These are phyloP conservation scores for Lactarius sanguifluus DNA, from an alignment of 768 basidiomycete species.

Conservation along the genomic window DNA sequence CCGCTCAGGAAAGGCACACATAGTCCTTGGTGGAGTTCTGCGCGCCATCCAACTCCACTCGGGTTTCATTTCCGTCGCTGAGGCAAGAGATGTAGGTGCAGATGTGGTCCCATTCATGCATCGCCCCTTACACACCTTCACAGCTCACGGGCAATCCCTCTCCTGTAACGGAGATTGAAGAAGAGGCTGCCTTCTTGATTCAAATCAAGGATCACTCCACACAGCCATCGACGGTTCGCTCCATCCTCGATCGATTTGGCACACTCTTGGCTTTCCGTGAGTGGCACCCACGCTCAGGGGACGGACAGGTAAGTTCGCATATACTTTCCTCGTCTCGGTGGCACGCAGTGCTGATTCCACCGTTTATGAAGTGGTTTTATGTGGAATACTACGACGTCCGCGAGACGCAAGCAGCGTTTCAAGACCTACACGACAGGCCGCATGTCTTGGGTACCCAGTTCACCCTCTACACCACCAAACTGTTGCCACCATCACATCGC, in stretches of 20 bases:
- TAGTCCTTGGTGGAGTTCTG: constrained; percentile 15
- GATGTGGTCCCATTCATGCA: neutral
- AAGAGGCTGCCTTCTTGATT: constrained; percentile 27
- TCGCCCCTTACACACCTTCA: neutral
- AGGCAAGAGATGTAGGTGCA: constrained; percentile 30
- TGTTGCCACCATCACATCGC: constrained; percentile 9
- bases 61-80: constrained; percentile 24
- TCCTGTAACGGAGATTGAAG: constrained; percentile 29
- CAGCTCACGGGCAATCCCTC: constrained; percentile 28
- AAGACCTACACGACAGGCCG: constrained; percentile 44
- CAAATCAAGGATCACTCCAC: constrained; percentile 26
- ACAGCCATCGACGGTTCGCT: constrained; percentile 20
- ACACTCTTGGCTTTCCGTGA: constrained; percentile 26
- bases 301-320: constrained; percentile 28
- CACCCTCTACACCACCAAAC: constrained; percentile 23
- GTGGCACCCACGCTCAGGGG: constrained; percentile 17
- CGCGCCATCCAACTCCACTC: constrained; percentile 25
- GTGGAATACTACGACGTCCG: constrained; percentile 72
- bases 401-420: constrained; percentile 52
- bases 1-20: constrained; percentile 20
- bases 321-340: neutral
- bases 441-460: constrained; percentile 29
- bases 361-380: constrained; percentile 43
- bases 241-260: constrained; percentile 27
- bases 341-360: neutral